Percentiles rank a stretch among this genome's conserved stretches.
Conservation (phyloP, 352 stramenopile species). For the Phytophthora boehmeriae region DNA sequence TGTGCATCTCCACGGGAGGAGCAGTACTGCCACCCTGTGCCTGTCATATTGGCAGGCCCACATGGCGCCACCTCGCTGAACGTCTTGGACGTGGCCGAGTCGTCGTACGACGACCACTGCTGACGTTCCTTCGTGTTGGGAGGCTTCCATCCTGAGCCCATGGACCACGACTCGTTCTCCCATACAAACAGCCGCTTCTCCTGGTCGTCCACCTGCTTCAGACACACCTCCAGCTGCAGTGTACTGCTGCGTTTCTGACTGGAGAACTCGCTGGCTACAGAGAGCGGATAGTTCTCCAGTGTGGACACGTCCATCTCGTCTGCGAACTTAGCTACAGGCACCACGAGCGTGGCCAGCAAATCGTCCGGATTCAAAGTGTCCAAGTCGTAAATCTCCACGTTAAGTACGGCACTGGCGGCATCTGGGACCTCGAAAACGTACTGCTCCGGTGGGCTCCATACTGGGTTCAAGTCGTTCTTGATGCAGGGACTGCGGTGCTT, state of each 20-base stretch:
- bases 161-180: conserved; percentile 71
- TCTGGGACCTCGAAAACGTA: conserved; percentile 67
- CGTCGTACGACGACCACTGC: conserved; percentile 64
- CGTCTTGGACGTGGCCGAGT: conserved; percentile 41
- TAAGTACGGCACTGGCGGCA: conserved; percentile 45
- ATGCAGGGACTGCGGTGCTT: conserved; percentile 65
- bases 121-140: conserved; percentile 49
- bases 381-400: conserved; percentile 68
- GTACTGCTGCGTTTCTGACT: conserved; percentile 52
- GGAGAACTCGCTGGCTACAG: conserved; percentile 46
- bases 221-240: conserved; percentile 61
- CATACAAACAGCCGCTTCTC: conserved; percentile 52
- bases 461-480: conserved; percentile 69
- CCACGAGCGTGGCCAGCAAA: conserved; percentile 57
- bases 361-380: conserved; percentile 70
- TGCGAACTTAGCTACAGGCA: conserved; percentile 57
- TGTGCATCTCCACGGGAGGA: conserved; percentile 50
- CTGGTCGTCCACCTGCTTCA: conserved; percentile 43
- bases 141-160: conserved; percentile 51
- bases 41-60: conserved; percentile 42
- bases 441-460: conserved; percentile 61
- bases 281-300: conserved; percentile 57
- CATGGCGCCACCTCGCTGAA: conserved; percentile 53
- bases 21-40: conserved; percentile 62
- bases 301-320: conserved; percentile 47